Base-by-base conservation (phyloP, 805 yeast species). In the Hermanozyma aechmeae region DNA sequence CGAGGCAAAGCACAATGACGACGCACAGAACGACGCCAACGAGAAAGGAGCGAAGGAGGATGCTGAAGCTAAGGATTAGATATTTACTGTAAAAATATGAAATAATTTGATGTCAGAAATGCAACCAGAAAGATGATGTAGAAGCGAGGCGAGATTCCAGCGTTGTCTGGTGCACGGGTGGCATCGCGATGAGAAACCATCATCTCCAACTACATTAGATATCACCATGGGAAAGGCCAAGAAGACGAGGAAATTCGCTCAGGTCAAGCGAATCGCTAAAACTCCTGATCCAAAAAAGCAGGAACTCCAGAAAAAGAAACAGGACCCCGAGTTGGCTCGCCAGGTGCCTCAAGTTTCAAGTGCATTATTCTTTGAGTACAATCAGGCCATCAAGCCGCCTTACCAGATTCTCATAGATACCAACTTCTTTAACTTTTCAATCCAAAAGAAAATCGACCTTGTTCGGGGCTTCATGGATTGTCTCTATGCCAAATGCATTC, bases 381-480 rank as follows among this genome's bases (percentile, higher is more conserved):
- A 92, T 52, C 79, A 78, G 51, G 85, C 96, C 12, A 83, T 92
- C 40, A 85, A 83, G 53, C 98, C 98, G n/a, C 98, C 98, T 25
- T 92, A 92, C 50, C 97, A 92, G 53, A 89, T 92, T 4, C 68
- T 92, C 13, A 78, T 92, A 28, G 98, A 92, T 74, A 92, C 98
- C 16, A 92, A 92, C 65, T 92, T 92, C 58, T 83, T 92, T 56
- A 92, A 92, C 63, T 87, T 87, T 58, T 83, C 95, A 39, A 89
- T 92, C 41, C 96, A 86, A 54, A 92, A 92, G 62, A 92, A 92
- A 49, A 77, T 92, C 31, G 98, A 92, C 52, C 64, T 92, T 7
- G 87, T 85, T n/a, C 72, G 86, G 45, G 98, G 96, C 9, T 80
- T 92, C 80, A 89, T 92, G 97, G 97, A 89, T 53, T 72, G 93